Percentiles rank a stretch among this genome's conserved stretches.
Evolutionary conservation across 2,329 filamentous ascomycete species (phyloP).

Genomic region (Magnaporthiopsis rhizophila): DNA sequence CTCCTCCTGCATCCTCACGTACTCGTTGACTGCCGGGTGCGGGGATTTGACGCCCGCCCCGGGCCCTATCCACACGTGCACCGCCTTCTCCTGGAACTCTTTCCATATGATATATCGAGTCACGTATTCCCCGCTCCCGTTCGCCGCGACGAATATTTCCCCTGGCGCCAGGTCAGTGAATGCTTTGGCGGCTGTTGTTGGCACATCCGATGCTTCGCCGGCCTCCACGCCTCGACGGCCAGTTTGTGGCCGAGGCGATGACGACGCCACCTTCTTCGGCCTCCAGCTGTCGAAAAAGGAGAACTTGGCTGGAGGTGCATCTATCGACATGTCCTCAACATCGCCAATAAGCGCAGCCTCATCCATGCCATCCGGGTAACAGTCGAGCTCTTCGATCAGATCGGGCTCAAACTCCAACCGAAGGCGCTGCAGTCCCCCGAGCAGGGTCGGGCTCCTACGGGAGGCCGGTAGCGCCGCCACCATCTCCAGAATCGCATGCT

Average conservation of each 20-base stretch:
- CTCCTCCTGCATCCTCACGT: constrained; percentile 36
- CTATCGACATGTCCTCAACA: background rate
- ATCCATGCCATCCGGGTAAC: background rate
- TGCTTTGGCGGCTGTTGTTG: no score
- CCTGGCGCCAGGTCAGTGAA: background rate
- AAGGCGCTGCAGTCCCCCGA: constrained; percentile 45
- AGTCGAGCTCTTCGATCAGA: constrained; percentile 21
- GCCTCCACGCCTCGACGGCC: background rate
- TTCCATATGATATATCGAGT: background rate
- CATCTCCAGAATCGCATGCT: constrained; percentile 31
- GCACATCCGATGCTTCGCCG: background rate
- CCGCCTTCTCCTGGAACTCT: constrained; percentile 16
- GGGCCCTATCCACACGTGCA: constrained; percentile 41
- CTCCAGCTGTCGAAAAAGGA: constrained; percentile 2
- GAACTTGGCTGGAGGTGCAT: background rate
- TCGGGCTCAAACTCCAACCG: constrained; percentile 46
- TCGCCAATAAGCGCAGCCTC: background rate
- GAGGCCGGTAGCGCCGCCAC: constrained; percentile 12
- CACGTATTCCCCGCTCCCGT: background rate
- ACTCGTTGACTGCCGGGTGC: constrained; percentile 34
- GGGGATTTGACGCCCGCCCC: constrained; percentile 16
- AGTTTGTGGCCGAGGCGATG: background rate
- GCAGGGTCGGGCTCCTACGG: constrained; percentile 31
- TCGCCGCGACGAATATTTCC: background rate
- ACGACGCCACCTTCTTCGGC: background rate